phyloP scores from a whole-genome alignment of 2,329 filamentous ascomycete species.

The Ophiocordyceps camponoti-saundersi region DNA sequence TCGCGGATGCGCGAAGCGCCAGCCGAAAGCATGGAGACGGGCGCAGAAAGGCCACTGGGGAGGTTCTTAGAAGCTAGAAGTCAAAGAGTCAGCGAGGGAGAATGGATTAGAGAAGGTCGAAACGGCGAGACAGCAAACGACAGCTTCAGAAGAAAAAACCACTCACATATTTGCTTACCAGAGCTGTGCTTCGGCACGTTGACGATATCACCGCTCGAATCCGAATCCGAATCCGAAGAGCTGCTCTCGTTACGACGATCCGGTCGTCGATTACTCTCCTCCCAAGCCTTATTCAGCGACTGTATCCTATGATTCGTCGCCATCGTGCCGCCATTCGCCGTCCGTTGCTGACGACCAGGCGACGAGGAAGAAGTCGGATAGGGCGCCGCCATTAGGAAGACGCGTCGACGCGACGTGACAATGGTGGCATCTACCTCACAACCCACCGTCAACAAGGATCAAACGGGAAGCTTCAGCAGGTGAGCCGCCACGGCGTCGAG shows the following conservation, averaged over 20 bases:
- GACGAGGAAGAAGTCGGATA: neutral
- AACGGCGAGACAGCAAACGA: neutral
- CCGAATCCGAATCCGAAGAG: neutral
- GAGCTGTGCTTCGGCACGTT: neutral
- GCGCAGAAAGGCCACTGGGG: neutral
- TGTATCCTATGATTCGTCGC: conserved; percentile 8
- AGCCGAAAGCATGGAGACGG: neutral
- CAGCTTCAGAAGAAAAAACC: neutral
- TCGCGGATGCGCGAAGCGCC: neutral
- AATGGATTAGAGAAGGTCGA: no score
- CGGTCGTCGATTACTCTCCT: conserved; percentile 2
- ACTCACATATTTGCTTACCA: neutral
- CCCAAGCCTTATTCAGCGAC: conserved; percentile 14
- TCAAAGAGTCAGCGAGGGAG: neutral
- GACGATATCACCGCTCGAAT: neutral
- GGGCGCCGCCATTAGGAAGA: neutral
- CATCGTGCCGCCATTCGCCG: neutral
- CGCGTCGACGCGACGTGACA: neutral
- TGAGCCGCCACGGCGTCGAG: neutral
- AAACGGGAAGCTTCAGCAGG: neutral
- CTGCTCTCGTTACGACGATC: neutral
- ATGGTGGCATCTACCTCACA: neutral
- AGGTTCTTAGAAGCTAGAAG: neutral
- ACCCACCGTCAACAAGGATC: neutral
- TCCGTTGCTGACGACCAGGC: neutral